phyloP scores from a whole-genome alignment of 495 filamentous ascomycete genomes.

The Penicillium salamii region DNA sequence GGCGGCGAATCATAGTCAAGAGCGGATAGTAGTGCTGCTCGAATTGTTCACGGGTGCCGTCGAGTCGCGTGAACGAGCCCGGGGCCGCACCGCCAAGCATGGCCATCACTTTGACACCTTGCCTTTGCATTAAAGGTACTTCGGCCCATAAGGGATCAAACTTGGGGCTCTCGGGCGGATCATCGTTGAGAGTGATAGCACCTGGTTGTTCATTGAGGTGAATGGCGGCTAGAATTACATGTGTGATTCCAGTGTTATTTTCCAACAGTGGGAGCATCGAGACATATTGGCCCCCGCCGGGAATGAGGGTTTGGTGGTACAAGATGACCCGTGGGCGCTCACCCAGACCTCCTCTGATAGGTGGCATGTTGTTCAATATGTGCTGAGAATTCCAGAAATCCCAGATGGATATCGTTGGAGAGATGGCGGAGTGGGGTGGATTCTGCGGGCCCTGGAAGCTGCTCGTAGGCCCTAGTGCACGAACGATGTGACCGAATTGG shows the following conservation, averaged over 20 bases:
- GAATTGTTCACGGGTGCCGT: conserved; percentile 54
- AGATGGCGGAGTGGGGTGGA: not conserved
- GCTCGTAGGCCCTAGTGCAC: not conserved
- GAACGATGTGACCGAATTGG: too few relatives aligned
- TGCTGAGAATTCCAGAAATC: too few relatives aligned
- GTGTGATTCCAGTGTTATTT: conserved; percentile 59
- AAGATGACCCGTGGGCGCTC: conserved; percentile 52
- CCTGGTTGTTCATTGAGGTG: conserved; percentile 66
- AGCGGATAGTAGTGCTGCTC: conserved; percentile 67
- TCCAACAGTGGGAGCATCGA: conserved; percentile 68
- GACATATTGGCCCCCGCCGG: conserved; percentile 54
- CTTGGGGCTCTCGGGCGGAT: conserved; percentile 55
- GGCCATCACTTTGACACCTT: conserved; percentile 69
- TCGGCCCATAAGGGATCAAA: conserved; percentile 68
- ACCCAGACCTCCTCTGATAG: conserved; percentile 21
- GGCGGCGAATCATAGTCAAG: conserved; percentile 52
- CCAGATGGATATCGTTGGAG: not conserved
- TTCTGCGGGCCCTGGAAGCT: not conserved
- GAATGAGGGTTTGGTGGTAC: conserved; percentile 71
- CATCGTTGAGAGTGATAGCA: conserved; percentile 72
- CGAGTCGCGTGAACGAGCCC: conserved; percentile 66
- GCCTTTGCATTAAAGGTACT: conserved; percentile 57
- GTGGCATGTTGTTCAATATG: conserved; percentile 28
- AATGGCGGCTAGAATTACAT: conserved; percentile 75
- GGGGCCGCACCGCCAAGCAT: conserved; percentile 81